These are phyloP conservation scores for Rutstroemia sp. DNA, from an alignment of 2,329 filamentous ascomycete genomes.

Conservation along the genomic window DNA sequence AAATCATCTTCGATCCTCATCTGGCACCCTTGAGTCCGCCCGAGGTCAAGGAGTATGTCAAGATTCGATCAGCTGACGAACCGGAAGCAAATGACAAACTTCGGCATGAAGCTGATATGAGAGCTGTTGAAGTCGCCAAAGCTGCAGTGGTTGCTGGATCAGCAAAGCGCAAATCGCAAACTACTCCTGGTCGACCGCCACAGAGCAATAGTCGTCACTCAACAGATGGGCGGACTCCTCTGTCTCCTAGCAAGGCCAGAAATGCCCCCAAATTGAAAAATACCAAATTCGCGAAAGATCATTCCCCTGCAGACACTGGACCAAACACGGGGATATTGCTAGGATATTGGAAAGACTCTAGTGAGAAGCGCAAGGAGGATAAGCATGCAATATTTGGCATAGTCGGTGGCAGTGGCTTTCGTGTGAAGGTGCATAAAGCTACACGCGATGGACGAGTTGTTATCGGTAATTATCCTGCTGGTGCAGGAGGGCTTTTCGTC, in stretches of 20 bases:
- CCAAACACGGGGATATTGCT: slow-evolving; percentile 34
- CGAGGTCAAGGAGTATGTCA: slow-evolving; percentile 56
- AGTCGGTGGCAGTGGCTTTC: slow-evolving; percentile 56
- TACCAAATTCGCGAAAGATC: neutral
- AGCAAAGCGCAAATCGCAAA: too few species aligned
- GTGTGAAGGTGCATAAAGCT: slow-evolving; percentile 53
- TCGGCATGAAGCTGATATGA: slow-evolving; percentile 16
- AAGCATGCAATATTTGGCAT: slow-evolving; percentile 59
- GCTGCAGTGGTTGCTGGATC: slow-evolving; percentile 11
- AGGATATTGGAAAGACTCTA: slow-evolving; percentile 52
- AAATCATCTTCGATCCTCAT: slow-evolving; percentile 50
- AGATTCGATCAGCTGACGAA: slow-evolving; percentile 38
- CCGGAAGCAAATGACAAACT: slow-evolving; percentile 18
- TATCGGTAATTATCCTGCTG: slow-evolving; percentile 52
- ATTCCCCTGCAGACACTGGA: slow-evolving; percentile 17
- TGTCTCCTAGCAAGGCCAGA: too few species aligned
- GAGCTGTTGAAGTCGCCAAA: slow-evolving; percentile 24
- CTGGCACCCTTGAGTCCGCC: slow-evolving; percentile 48
- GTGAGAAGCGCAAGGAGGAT: slow-evolving; percentile 38
- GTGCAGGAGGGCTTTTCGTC: slow-evolving; percentile 56
- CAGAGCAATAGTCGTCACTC: too few species aligned
- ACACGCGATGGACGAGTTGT: slow-evolving; percentile 53
- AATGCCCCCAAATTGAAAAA: neutral
- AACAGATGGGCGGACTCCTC: too few species aligned
- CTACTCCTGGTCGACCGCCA: too few species aligned